These are phyloP conservation scores for Arachis hypogaea DNA, from an alignment of 306 rosid genomes.

Conservation along the genomic window DNA sequence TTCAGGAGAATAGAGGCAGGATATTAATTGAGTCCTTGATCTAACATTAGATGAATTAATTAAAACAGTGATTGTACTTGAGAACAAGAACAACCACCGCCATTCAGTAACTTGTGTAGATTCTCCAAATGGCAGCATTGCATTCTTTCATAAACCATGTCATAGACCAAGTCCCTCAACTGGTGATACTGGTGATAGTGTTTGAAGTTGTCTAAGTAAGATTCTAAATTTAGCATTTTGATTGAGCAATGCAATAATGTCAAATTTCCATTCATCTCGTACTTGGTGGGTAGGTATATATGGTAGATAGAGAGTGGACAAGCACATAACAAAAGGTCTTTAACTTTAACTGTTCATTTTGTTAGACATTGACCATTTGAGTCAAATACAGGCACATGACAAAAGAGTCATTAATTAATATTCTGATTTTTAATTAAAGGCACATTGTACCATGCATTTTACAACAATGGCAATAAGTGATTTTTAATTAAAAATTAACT, in stretches of 20 bases:
- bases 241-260: not conserved
- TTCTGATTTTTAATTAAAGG: too few relatives aligned
- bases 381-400: too few relatives aligned
- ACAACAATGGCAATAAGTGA: too few relatives aligned
- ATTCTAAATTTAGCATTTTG: not conserved
- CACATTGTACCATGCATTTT: too few relatives aligned
- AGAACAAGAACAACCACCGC: not conserved
- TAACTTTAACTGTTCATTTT: too few relatives aligned
- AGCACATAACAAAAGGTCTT: too few relatives aligned
- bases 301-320: constrained; percentile 18
- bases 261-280: not conserved
- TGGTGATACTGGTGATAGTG: not conserved
- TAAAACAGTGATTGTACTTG: constrained; percentile 7
- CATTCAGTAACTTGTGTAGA: not conserved
- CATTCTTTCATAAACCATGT: not conserved
- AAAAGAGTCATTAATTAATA: too few relatives aligned
- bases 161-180: not conserved
- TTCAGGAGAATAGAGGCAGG: too few relatives aligned
- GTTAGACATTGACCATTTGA: too few relatives aligned
- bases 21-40: too few relatives aligned
- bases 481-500: too few relatives aligned
- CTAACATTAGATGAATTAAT: not conserved
- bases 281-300: constrained; percentile 2
- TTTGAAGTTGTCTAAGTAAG: not conserved
- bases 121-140: not conserved